Evolutionary conservation across 1,284 basidiomycete species (phyloP).

Genomic region (Tilletia walkeri): DNA sequence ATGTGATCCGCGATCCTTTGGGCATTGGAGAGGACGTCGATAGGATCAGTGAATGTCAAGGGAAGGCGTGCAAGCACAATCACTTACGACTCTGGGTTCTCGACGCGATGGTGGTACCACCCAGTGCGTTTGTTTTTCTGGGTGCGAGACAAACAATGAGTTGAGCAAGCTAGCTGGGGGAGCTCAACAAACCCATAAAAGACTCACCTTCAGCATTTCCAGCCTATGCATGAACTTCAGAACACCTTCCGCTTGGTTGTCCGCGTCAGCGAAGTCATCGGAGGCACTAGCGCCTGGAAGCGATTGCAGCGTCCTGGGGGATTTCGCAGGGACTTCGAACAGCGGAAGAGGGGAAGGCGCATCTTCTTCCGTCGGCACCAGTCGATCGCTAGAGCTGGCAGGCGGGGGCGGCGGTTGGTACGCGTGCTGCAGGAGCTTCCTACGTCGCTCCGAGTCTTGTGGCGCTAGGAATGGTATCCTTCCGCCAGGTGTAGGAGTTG

Average conservation of each 20-base stretch:
- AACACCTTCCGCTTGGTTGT: constrained; percentile 33
- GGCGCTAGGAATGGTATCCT: neutral
- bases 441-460: neutral
- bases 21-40: neutral
- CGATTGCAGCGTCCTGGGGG: no score
- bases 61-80: neutral
- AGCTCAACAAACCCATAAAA: neutral
- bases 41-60: neutral
- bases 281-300: constrained; percentile 10
- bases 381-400: constrained; percentile 29
- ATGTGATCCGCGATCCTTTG: constrained; percentile 82
- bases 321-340: constrained; percentile 27
- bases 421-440: neutral
- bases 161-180: neutral
- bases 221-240: constrained; percentile 51
- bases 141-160: neutral
- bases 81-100: constrained; percentile 59
- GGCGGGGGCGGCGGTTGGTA: constrained; percentile 49
- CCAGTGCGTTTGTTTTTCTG: constrained; percentile 45
- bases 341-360: constrained; percentile 33
- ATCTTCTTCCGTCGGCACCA: constrained; percentile 33
- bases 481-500: neutral
- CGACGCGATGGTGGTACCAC: constrained; percentile 51
- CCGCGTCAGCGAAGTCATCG: constrained; percentile 35
- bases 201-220: constrained; percentile 45